Conservation (phyloP, 208 protist species). For the Blastocrithidia nonstop region DNA sequence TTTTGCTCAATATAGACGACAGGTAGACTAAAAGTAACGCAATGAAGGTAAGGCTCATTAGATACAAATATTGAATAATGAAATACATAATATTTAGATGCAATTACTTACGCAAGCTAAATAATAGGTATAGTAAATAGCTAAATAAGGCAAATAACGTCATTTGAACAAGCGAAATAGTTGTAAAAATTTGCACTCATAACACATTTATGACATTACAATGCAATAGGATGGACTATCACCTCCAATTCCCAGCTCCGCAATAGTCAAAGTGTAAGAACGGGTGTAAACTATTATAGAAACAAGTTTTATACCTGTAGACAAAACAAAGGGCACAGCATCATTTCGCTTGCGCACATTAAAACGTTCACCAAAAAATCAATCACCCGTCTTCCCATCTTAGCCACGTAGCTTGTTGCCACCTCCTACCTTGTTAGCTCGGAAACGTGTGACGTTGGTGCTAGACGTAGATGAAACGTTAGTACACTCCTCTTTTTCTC, state of each 20-base stretch:
- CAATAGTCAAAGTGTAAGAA: too few relatives aligned
- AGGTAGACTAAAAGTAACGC: not conserved
- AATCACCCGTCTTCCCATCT: slow-evolving; percentile 8
- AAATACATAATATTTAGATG: too few relatives aligned
- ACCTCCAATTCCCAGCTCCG: too few relatives aligned
- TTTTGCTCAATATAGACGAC: not conserved
- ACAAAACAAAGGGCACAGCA: slow-evolving; percentile 1
- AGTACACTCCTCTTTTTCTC: slow-evolving; percentile 26
- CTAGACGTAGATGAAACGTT: slow-evolving; percentile 45
- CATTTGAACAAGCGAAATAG: too few relatives aligned
- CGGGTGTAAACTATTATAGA: too few relatives aligned
- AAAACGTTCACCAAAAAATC: slow-evolving; percentile 11
- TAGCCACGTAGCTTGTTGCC: not conserved
- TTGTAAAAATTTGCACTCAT: too few relatives aligned
- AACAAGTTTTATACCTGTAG: not conserved
- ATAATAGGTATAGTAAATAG: too few relatives aligned
- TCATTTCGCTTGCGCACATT: not conserved
- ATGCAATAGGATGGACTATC: too few relatives aligned
- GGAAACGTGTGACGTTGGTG: slow-evolving; percentile 8
- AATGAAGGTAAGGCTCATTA: not conserved
- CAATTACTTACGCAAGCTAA: too few relatives aligned
- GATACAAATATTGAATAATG: not conserved
- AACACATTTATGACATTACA: too few relatives aligned
- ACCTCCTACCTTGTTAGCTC: not conserved
- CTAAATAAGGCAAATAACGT: too few relatives aligned